These are phyloP conservation scores for Alloascoidea africana DNA, from an alignment of 805 yeast genomes.

Conservation along the genomic window DNA sequence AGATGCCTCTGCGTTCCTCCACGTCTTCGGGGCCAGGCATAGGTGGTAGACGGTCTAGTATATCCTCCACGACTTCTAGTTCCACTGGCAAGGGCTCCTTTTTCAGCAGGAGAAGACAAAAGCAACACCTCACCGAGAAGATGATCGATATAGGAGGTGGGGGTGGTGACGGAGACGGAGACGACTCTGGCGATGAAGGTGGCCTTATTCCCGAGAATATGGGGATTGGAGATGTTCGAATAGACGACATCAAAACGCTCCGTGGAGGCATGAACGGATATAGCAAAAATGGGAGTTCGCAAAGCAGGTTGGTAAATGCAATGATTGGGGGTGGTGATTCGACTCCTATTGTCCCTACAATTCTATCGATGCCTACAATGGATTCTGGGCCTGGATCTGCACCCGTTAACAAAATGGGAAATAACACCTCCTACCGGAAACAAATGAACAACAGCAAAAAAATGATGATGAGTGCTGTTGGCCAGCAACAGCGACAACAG, in stretches of 20 bases:
- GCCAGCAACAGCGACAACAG: no score
- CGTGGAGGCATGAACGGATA: constrained; percentile 19
- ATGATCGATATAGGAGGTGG: constrained; percentile 5
- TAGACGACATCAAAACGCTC: constrained; percentile 11
- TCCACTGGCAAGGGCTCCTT: constrained; percentile 7
- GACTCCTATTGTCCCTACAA: constrained; percentile 19
- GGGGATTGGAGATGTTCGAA: constrained; percentile 9
- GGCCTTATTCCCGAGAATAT: constrained; percentile 11
- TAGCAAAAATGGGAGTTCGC: constrained; percentile 11
- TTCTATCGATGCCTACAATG: constrained; percentile 6
- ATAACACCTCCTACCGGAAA: constrained; percentile 9
- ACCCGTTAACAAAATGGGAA: constrained; percentile 2
- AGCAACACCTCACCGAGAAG: constrained; percentile 5
- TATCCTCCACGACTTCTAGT: constrained; percentile 8
- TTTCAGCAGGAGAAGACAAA: constrained; percentile 10
- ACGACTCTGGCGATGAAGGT: constrained; percentile 11
- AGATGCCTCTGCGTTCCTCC: no score
- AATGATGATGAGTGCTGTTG: constrained; percentile 5
- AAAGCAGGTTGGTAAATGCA: constrained; percentile 17
- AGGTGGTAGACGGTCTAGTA: constrained; percentile 7
- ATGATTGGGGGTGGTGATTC: constrained; percentile 17
- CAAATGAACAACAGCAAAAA: constrained; percentile 10
- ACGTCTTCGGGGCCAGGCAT: no score
- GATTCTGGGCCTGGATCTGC: no score
- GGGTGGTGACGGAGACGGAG: constrained; percentile 13